Base-by-base conservation (phyloP, 1,139 yeast species). In the Scheffersomyces titani region DNA sequence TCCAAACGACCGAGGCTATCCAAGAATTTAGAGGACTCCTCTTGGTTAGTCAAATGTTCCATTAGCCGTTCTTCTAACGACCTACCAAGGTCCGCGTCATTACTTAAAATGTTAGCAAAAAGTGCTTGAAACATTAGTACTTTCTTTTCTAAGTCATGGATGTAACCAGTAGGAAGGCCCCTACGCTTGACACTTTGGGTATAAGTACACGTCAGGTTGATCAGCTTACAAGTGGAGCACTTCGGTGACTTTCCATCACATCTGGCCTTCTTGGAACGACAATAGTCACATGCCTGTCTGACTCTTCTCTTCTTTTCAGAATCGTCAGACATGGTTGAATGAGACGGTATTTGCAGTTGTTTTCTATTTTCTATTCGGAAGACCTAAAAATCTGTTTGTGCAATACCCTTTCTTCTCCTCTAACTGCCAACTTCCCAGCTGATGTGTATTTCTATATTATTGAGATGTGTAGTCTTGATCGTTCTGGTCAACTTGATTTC, bases 101-200 rank as follows among this genome's bases (percentile, higher is more conserved):
- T 51, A 45, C 40, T 52, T 16, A 62, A 48, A 13, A 66, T 47
- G 16, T 55, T 54, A 1, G 64, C 62, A 19, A 68, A 20, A 13
- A 68, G 40, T 2, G 65, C 65, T 53, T 66, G 70, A 45, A 63
- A 63, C 30, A 66, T 52, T 18, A 60, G 51, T 1, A 66, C 62
- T 52, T 63, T 65, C 54, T 63, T 59, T 50, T 68, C 72, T 47
- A 68, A 58, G 52, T 65, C 69, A 51, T 65, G 70, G 4, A 69
- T 67, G 52, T 67, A 68, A 4, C 72, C 72, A 3, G 67, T 65
- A 5, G 70, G 71, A 44, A 68, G 57, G 2, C 72, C 72, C 54
- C 72, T 54, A 55, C 70, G 54, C 54, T 68, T 68, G 2, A 59
- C 48, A 2, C 68, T 58, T 44, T 64, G 63, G 7, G 69, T 57